Evolutionary conservation across 345 rosid genomes (phyloP).

Genomic region (Salix udensis): DNA sequence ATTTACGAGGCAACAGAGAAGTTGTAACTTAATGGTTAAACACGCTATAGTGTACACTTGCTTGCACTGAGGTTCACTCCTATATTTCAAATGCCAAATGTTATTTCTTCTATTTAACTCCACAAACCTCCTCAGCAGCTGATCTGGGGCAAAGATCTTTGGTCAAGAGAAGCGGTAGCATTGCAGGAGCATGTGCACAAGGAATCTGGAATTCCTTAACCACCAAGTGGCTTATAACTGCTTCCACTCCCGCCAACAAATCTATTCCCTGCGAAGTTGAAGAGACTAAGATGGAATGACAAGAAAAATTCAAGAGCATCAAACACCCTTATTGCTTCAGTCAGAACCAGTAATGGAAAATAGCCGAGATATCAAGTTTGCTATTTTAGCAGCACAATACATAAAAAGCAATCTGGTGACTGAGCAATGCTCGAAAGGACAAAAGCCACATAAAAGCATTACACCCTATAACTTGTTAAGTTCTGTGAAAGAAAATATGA

Average conservation of each 20-base stretch:
- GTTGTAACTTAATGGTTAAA: not conserved
- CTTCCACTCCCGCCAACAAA: slow-evolving; percentile 66
- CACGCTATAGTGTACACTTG: not conserved
- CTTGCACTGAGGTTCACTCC: not conserved
- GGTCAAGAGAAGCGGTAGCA: slow-evolving; percentile 41
- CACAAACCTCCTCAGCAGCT: slow-evolving; percentile 67
- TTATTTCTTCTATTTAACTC: slow-evolving; percentile 5
- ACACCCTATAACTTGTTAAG: too few species aligned
- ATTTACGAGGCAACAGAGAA: not conserved
- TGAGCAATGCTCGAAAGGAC: too few species aligned
- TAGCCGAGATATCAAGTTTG: too few species aligned
- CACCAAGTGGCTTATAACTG: slow-evolving; percentile 59
- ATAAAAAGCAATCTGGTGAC: too few species aligned
- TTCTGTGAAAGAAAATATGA: too few species aligned
- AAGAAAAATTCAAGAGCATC: not conserved
- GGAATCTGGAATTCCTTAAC: slow-evolving; percentile 65
- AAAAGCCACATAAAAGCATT: too few species aligned
- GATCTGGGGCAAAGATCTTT: slow-evolving; percentile 51
- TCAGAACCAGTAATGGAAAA: too few species aligned
- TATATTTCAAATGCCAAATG: not conserved
- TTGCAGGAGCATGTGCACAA: slow-evolving; percentile 70
- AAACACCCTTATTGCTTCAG: too few species aligned
- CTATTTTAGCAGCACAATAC: too few species aligned
- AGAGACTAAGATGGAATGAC: not conserved
- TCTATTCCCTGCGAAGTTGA: slow-evolving; percentile 51